Evolutionary conservation across 345 rosid species (phyloP), one percentile per base, ranked within the genome.

Genomic region (Garcia nutans): DNA sequence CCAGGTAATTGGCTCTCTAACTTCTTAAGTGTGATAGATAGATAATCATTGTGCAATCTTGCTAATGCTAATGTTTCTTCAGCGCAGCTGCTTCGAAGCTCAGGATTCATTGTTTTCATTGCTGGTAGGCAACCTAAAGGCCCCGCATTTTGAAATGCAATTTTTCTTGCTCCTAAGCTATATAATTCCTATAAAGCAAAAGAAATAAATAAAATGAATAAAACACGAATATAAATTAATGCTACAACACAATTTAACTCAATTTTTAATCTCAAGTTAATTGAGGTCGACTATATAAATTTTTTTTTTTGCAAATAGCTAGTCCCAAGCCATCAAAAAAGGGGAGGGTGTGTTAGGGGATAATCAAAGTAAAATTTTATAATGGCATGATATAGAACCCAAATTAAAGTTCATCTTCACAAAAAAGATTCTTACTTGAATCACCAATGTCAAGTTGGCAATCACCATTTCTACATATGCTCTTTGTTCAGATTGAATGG

Each of bases 41-140:
- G 11, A 10, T 76, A 80, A 11, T 31, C 73, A 28, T 85, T 85
- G 84, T 82, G 84, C 49, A 65, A 74, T 44, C 65, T 71, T 23
- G 72, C 88, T 50, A 78, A 74, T 57, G 72, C 74, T 37, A 65
- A 71, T 66, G 68, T 62, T 54, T 12, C 23, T 57, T 74, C 76
- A 15, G 42, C 71, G 28, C 82, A 82, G 22, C 44, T 44, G 37
- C 62, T 58, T 6, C 75, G 65, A 11, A 71, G 55, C 15, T 67
- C 42, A 26, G 54, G 41, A 28, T 15, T 6, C 71, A 68, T 68
- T 68, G 68, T 62, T 76, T 78, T 78, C 8, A 22, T 65, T 20
- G 50, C 22, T 3, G 86, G 86, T n/a, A 78, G 47, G 62, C 86
- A 85, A 73, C 88, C 86, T 71, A 85, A 23, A 6, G 85, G 84